phyloP scores from a whole-genome alignment of 1,284 basidiomycete species.

The Ceratobasidium sp. region DNA sequence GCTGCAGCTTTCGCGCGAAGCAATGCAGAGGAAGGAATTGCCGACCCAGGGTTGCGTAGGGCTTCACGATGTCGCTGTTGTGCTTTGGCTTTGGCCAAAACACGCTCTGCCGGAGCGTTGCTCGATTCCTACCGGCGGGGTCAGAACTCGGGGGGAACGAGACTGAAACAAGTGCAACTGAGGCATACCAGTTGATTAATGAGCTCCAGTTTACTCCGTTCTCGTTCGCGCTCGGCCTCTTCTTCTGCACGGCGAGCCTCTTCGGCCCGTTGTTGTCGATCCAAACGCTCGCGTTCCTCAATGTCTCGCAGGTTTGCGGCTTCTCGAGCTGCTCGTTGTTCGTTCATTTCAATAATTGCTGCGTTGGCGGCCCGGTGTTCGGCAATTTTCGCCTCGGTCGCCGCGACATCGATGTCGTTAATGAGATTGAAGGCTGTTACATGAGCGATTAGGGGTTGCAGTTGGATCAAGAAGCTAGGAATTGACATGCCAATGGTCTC shows the following conservation, averaged over 20 bases:
- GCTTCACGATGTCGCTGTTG: constrained; percentile 38
- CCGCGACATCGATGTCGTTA: constrained; percentile 83
- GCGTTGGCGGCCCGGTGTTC: constrained; percentile 83
- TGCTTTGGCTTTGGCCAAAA: constrained; percentile 66
- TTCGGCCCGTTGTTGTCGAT: constrained; percentile 73
- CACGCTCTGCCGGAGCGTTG: constrained; percentile 63
- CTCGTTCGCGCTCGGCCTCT: constrained; percentile 73
- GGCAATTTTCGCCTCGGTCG: constrained; percentile 84
- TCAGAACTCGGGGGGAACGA: neutral
- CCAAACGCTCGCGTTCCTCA: constrained; percentile 72
- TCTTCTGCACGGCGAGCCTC: constrained; percentile 74
- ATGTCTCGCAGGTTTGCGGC: constrained; percentile 71
- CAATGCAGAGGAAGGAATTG: constrained; percentile 25
- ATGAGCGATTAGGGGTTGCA: constrained; percentile 19
- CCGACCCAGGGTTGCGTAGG: constrained; percentile 45
- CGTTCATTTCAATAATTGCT: constrained; percentile 76
- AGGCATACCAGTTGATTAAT: constrained; percentile 78
- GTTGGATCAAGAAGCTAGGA: neutral
- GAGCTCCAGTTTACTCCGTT: constrained; percentile 73
- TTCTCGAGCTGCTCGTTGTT: constrained; percentile 77
- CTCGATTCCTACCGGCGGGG: constrained; percentile 40
- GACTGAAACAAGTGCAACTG: neutral
- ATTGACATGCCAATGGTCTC: constrained; percentile 85
- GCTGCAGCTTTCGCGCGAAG: constrained; percentile 59
- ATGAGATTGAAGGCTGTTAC: constrained; percentile 90